A percentile compares a stretch with the other conserved stretches of the same genome.
These are phyloP conservation scores for Anthracocystis panici-leucophaei DNA, from an alignment of 1,284 basidiomycete genomes.

Conservation along the genomic window DNA sequence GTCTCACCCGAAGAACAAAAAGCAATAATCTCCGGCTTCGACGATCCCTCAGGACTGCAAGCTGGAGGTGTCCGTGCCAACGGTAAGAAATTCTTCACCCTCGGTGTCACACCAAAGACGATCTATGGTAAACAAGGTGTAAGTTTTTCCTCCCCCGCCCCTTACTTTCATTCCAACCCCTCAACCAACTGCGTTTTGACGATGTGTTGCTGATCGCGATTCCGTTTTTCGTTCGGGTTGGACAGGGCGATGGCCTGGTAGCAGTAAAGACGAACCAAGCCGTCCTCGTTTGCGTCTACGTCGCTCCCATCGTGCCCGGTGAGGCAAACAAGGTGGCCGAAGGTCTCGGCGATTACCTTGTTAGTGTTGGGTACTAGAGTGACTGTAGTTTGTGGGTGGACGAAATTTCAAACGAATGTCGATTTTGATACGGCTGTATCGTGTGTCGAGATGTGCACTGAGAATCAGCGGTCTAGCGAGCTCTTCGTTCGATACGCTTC, in stretches of 20 bases:
- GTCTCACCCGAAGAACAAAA: conserved; percentile 82
- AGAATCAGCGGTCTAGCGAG: too few species aligned
- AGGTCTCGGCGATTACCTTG: conserved; percentile 69
- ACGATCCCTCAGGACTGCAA: conserved; percentile 70
- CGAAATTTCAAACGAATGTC: too few species aligned
- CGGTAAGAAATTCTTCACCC: conserved; percentile 84
- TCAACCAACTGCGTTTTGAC: too few species aligned
- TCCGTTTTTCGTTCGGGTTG: neutral
- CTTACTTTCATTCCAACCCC: too few species aligned
- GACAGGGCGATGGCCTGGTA: conserved; percentile 82
- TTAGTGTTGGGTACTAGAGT: conserved; percentile 62
- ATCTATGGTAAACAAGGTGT: conserved; percentile 87
- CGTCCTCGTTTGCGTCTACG: conserved; percentile 84
- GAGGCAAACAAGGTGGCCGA: conserved; percentile 83
- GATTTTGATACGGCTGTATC: too few species aligned
- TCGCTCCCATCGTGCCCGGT: conserved; percentile 75
- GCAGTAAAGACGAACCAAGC: conserved; percentile 90
- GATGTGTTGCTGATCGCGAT: too few species aligned
- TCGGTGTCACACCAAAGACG: conserved; percentile 76
- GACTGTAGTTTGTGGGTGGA: too few species aligned
- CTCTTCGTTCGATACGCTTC: too few species aligned
- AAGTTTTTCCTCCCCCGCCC: conserved; percentile 62
- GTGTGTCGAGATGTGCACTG: too few species aligned
- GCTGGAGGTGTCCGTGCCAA: conserved; percentile 78
- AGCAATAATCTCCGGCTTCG: conserved; percentile 75